These are phyloP conservation scores for Penicillium sp. DNA, from an alignment of 2,329 filamentous ascomycete species.

Conservation along the genomic window DNA sequence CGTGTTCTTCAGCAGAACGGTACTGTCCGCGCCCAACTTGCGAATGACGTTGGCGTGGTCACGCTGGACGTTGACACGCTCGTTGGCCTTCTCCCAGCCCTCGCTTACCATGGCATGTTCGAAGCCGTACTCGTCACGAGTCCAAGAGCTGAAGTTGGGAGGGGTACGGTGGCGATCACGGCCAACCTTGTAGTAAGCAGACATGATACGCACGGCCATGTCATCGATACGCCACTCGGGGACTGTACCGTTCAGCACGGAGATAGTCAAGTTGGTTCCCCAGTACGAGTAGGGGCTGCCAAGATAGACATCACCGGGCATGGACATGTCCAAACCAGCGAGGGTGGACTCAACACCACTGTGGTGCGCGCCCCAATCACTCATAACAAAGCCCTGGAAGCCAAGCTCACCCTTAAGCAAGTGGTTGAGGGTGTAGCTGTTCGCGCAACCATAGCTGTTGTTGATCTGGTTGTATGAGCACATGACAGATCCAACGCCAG, in stretches of 20 bases:
- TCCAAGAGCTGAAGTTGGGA: slow-evolving; percentile 91
- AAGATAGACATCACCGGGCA: slow-evolving; percentile 81
- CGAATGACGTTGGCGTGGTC: slow-evolving; percentile 74
- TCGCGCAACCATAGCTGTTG: slow-evolving; percentile 68
- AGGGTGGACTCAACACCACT: slow-evolving; percentile 66
- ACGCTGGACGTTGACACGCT: slow-evolving; percentile 78
- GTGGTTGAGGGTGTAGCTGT: slow-evolving; percentile 60
- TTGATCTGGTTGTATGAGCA: slow-evolving; percentile 74
- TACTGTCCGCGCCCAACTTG: slow-evolving; percentile 74
- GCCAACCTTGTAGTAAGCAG: slow-evolving; percentile 65
- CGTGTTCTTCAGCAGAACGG: slow-evolving; percentile 85
- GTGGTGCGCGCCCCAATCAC: slow-evolving; percentile 78
- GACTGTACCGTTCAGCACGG: slow-evolving; percentile 84
- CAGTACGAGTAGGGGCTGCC: slow-evolving; percentile 72
- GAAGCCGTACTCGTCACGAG: slow-evolving; percentile 70
- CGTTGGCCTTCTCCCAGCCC: slow-evolving; percentile 67
- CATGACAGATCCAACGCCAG: slow-evolving; percentile 68
- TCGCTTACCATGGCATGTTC: slow-evolving; percentile 64
- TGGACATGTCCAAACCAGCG: slow-evolving; percentile 76
- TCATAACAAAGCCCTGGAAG: slow-evolving; percentile 71
- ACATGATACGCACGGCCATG: slow-evolving; percentile 80
- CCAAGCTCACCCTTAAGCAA: slow-evolving; percentile 71
- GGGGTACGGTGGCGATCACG: slow-evolving; percentile 53
- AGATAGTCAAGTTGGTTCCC: slow-evolving; percentile 84
- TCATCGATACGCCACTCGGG: slow-evolving; percentile 87